A percentile compares a stretch with the other conserved stretches of the same genome.
Evolutionary conservation across 2,329 filamentous ascomycete species (phyloP).

Genomic region (Chaetothyriales sp.): DNA sequence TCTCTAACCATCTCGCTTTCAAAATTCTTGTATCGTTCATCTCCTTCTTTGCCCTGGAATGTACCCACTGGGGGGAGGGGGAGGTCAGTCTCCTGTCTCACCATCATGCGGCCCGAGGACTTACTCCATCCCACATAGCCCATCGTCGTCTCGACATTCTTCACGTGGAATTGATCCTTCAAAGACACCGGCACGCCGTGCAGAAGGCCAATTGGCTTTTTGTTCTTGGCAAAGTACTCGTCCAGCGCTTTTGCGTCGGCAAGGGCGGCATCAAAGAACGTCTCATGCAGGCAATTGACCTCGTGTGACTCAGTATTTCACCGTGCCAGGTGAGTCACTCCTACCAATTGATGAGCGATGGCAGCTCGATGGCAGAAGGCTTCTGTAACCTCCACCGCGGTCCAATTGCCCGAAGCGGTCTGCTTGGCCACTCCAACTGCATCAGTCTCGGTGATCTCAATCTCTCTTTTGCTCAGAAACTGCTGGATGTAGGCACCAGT

Average conservation of each 20-base stretch:
- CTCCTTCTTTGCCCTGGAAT: constrained; percentile 41
- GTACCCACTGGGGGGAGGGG: constrained; percentile 33
- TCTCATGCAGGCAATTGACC: constrained; percentile 41
- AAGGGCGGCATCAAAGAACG: constrained; percentile 41
- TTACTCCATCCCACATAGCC: constrained; percentile 47
- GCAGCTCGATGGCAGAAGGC: constrained; percentile 45
- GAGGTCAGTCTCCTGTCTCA: too few species aligned
- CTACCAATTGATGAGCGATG: constrained; percentile 45
- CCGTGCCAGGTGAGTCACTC: constrained; percentile 18
- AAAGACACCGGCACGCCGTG: constrained; percentile 49
- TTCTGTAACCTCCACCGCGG: constrained; percentile 40
- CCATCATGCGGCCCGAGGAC: too few species aligned
- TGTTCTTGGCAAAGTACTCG: constrained; percentile 29
- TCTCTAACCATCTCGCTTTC: constrained; percentile 47
- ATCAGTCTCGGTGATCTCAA: constrained; percentile 49
- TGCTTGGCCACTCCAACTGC: constrained; percentile 43
- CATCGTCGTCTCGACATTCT: constrained; percentile 44
- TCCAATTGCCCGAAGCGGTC: constrained; percentile 43
- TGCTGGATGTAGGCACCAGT: constrained; percentile 44
- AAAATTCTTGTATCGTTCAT: constrained; percentile 35
- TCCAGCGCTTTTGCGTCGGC: constrained; percentile 37
- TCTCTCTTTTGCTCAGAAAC: constrained; percentile 39
- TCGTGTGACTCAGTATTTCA: constrained; percentile 8
- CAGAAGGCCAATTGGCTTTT: constrained; percentile 41
- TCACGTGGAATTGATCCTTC: constrained; percentile 36